Percentiles rank a stretch among this genome's conserved stretches.
Evolutionary conservation across 768 basidiomycete species (phyloP).

Genomic region (Amanita subjunquillea): DNA sequence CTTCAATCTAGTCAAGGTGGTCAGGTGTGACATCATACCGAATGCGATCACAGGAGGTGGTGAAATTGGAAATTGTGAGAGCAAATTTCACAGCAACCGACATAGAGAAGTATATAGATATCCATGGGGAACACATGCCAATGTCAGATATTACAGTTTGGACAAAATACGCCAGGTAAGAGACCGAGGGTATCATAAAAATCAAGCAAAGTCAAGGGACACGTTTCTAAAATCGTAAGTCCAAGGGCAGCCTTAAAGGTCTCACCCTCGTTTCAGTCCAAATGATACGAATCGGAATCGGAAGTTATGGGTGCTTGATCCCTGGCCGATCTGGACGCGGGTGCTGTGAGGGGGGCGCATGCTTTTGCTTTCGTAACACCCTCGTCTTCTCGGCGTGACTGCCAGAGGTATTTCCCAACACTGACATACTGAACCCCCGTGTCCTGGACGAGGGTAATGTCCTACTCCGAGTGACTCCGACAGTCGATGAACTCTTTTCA

Average conservation of each 20-base stretch:
- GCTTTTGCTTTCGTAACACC: slow-evolving; percentile 6
- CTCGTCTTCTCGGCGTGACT: neutral
- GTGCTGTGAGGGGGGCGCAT: neutral
- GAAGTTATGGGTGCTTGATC: neutral
- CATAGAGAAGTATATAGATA: neutral
- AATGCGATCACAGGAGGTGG: neutral
- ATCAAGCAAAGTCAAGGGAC: neutral
- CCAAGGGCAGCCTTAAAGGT: neutral
- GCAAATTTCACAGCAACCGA: neutral
- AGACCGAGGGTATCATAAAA: slow-evolving; percentile 3
- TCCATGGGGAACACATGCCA: slow-evolving; percentile 2
- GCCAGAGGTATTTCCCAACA: neutral
- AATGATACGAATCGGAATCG: neutral
- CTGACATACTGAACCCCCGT: slow-evolving; percentile 1
- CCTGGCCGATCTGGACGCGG: neutral
- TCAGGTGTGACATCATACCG: neutral
- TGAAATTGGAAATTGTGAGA: neutral
- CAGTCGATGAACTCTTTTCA: neutral
- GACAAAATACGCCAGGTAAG: neutral
- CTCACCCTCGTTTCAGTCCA: neutral
- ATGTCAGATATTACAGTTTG: slow-evolving; percentile 6
- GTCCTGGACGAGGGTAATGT: slow-evolving; percentile 2
- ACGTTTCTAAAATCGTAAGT: neutral
- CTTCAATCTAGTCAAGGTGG: neutral
- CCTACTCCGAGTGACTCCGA: slow-evolving; percentile 3